Evolutionary conservation across 306 rosid genomes (phyloP).

Genomic region (Biancaea sappan): DNA sequence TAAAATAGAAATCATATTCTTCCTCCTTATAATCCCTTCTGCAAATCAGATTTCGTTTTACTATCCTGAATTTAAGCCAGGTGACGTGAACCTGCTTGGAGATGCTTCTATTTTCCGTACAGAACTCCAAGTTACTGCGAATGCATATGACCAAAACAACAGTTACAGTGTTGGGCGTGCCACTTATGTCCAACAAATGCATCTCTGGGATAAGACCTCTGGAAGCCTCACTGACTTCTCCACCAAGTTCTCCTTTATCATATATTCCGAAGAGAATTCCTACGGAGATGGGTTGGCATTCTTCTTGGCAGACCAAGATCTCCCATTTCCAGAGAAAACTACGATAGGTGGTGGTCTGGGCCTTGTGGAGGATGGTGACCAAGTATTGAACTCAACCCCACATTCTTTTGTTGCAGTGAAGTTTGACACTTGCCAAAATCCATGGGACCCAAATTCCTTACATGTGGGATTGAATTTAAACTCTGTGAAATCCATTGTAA

Average conservation of each 20-base stretch:
- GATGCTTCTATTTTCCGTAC: neutral
- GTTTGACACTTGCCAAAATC: conserved; percentile 31
- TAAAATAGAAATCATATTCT: neutral
- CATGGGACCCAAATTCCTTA: neutral
- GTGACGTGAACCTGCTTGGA: neutral
- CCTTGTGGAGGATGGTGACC: neutral
- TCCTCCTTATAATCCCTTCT: conserved; percentile 8
- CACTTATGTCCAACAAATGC: neutral
- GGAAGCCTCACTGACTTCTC: conserved; percentile 19
- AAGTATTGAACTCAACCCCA: neutral
- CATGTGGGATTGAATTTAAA: conserved; percentile 16
- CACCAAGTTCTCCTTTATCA: conserved; percentile 35
- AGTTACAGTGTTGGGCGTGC: conserved; percentile 14
- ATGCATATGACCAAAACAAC: neutral
- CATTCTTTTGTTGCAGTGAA: conserved; percentile 38
- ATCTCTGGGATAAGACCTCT: conserved; percentile 37
- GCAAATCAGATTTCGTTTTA: conserved; percentile 6
- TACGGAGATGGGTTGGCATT: neutral
- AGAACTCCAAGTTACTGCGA: neutral
- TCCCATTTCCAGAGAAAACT: neutral
- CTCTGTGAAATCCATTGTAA: neutral
- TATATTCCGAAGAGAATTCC: neutral
- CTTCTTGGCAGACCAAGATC: conserved; percentile 28
- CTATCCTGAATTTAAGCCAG: neutral
- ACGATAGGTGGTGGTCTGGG: conserved; percentile 22